Conservation (phyloP, 2,329 filamentous ascomycete species). For the Drechslera avenae region DNA sequence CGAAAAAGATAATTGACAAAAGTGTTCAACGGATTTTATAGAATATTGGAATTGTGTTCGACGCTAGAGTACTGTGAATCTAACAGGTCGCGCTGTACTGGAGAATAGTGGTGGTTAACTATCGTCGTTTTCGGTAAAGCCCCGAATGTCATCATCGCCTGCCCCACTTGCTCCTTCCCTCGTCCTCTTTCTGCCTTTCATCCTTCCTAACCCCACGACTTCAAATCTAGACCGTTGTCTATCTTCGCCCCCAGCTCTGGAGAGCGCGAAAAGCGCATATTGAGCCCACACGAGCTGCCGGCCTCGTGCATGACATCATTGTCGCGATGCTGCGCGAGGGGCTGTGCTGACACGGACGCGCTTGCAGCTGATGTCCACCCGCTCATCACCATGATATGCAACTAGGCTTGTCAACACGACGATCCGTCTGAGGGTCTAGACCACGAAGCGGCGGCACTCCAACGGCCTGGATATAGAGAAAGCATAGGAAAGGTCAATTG, state of each 20-base stretch:
- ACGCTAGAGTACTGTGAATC: too few species aligned
- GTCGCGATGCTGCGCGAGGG: conserved; percentile 3
- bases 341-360: conserved; percentile 3
- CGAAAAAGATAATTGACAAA: too few species aligned
- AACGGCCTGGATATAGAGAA: neutral
- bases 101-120: too few species aligned
- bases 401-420: conserved; percentile 1
- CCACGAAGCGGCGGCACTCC: neutral
- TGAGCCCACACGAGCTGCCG: conserved; percentile 1
- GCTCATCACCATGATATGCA: conserved; percentile 3
- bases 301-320: conserved; percentile 18
- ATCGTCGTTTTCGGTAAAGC: too few species aligned
- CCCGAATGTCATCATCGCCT: conserved; percentile 1
- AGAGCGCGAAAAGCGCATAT: neutral
- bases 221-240: conserved; percentile 10
- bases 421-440: neutral
- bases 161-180: neutral
- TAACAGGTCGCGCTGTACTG: too few species aligned
- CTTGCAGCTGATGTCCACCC: neutral
- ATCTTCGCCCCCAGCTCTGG: neutral
- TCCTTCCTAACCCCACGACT: neutral
- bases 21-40: too few species aligned
- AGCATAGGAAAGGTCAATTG: neutral
- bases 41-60: too few species aligned
- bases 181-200: neutral